Base-by-base conservation (phyloP, 192 early-diverging fungal genomes). In the Blastocladiella britannica region DNA sequence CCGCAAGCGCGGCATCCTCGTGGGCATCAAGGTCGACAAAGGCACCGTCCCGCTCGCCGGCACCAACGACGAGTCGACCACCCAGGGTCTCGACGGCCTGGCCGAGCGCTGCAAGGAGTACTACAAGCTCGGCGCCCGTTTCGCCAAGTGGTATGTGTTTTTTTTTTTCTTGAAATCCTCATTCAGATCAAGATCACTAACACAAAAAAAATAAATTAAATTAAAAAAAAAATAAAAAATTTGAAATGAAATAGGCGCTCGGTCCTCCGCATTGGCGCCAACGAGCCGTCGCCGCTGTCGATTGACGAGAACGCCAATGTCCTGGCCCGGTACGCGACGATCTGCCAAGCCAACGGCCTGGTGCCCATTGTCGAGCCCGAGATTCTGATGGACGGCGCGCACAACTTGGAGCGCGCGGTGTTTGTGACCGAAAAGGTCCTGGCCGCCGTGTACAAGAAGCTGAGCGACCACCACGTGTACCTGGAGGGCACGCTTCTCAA, bases 121-220 rank as follows among this genome's bases (percentile, higher is more conserved):
- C 61, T 68, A 71, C 63, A 26, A 28, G 28, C 64, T 64, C 29
- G 70, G 70, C 29, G 70, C 70, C 3, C 59, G 70, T 12, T 71
- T 71, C 53, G 67, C 70, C 58, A 71, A 71, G 58, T 71, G 70
- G n/a, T n/a, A n/a, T n/a, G n/a, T n/a, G n/a, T n/a, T n/a, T 58
- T n/a, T 55, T 8, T 8, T 9, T 51, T 55, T 55, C 12, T 15
- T 55, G 24, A 15, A 9, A 55, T 55, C 18, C 22, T 55, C 28
- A 26, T 20, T 9, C 9, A 24, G 9, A 7, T 25, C 25, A 61
- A n/a, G n/a, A n/a, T n/a, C n/a, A n/a, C n/a, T n/a, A n/a, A n/a
- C n/a, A n/a, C n/a, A n/a, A n/a, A n/a, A n/a, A n/a, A n/a, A n/a
- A n/a, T n/a, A n/a, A n/a, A n/a, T n/a, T n/a, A n/a, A n/a, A n/a